Conservation (phyloP, 306 rosid genomes). For the Citrullus colocynthis region DNA sequence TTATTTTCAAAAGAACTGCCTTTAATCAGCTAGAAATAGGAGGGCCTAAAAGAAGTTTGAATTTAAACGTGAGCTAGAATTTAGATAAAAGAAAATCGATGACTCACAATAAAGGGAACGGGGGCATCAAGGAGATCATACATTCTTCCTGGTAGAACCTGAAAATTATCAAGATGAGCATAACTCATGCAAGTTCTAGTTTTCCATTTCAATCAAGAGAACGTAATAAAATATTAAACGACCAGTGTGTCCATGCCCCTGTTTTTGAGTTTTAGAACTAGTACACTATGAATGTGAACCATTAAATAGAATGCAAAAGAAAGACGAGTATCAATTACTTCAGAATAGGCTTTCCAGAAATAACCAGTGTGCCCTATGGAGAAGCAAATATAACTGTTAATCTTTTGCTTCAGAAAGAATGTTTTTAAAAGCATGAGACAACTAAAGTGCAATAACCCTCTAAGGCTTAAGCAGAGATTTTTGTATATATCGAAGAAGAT, state of each 20-base stretch:
- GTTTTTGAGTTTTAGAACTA: neutral
- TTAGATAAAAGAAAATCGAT: neutral
- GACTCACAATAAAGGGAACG: slow-evolving; percentile 91
- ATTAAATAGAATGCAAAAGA: neutral
- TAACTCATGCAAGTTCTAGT: neutral
- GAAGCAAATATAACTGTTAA: neutral
- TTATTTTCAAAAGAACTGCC: neutral
- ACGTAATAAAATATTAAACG: neutral
- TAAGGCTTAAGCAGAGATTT: neutral
- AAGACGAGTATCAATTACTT: neutral
- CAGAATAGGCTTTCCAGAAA: neutral
- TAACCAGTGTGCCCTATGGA: neutral
- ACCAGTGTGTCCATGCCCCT: neutral
- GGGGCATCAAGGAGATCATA: slow-evolving; percentile 95
- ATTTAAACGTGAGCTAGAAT: neutral
- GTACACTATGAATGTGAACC: neutral
- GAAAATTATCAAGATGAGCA: slow-evolving; percentile 19
- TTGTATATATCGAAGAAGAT: neutral
- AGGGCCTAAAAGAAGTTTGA: neutral
- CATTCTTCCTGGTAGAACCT: slow-evolving; percentile 80
- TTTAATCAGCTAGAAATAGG: neutral
- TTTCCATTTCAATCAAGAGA: neutral
- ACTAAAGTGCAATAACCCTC: neutral
- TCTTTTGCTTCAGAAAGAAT: neutral
- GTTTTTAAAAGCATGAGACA: neutral